Percentiles rank a stretch among this genome's conserved stretches.
These are phyloP conservation scores for Pseudoscleropodium purum DNA, from an alignment of 225 moss, liverwort and hornwort genomes.

Conservation along the genomic window DNA sequence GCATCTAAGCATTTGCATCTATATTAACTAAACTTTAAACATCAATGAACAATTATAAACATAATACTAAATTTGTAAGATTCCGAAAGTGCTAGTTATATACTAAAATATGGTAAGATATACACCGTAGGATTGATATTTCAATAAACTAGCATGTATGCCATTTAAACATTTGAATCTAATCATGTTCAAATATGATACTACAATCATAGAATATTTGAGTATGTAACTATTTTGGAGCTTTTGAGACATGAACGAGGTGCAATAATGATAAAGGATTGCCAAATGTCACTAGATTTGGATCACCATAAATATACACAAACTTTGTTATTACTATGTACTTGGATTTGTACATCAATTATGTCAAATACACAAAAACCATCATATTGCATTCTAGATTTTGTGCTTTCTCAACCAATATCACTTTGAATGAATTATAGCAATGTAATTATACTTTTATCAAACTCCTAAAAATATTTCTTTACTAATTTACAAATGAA, in stretches of 20 bases:
- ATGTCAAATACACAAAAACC: background rate
- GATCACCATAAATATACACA: background rate
- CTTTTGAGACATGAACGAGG: background rate
- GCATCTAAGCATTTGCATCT: background rate
- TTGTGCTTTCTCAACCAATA: no score
- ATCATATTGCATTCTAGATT: background rate
- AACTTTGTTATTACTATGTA: background rate
- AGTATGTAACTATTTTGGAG: background rate
- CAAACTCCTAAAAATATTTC: background rate
- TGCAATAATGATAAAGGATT: no score
- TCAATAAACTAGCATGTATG: background rate
- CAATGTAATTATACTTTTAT: background rate
- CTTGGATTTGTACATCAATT: background rate
- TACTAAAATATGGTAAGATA: background rate
- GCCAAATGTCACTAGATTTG: background rate
- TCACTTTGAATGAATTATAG: background rate
- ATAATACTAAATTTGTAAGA: no score
- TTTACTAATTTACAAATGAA: background rate
- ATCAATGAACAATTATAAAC: no score
- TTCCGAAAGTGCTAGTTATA: no score
- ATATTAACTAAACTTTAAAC: background rate
- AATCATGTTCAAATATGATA: background rate
- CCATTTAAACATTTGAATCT: background rate
- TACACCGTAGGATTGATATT: background rate
- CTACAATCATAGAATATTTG: background rate